Base-by-base conservation (phyloP, 192 early-diverging fungal genomes). In the Coemansia javaensis region DNA sequence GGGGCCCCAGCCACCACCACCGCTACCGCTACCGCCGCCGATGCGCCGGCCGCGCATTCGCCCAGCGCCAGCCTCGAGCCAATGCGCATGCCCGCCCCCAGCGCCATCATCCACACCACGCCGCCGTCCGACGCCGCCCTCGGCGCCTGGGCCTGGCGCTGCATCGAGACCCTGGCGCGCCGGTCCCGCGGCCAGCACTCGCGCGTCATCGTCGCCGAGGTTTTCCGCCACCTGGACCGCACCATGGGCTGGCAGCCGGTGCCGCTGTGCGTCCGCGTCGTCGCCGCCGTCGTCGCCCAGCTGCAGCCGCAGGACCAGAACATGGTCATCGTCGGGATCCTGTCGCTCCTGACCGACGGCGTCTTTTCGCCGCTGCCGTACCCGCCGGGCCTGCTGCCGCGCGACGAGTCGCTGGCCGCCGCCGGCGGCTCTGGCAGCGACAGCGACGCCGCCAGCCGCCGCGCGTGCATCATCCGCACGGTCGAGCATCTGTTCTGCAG, bases 321-420 rank as follows among this genome's bases (percentile, higher is more conserved):
- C 45, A 75, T 75, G 63, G 71, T 75, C 25, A 67, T 75, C 37
- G 59, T 75, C 40, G 64, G 67, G 27, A 64, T 49, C 3, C 49
- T 75, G 38, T 50, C 59, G 30, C 44, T 73, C 9, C 34, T 73
- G 38, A 61, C 71, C 28, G 53, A 63, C 39, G 55, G 53, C 27
- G 54, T 56, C 8, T 45, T 52, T 24, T 54, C 53, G 15, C 49
- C 50, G 38, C 56, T 48, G 18, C 50, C 54, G 17, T 56, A 47
- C 25, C 28, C 53, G 4, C 44, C 44, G 4, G 32, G 37, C 33
- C 10, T 47, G 15, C 17, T 33, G 15, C 18, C 15, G 9, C 13
- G 21, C 20, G 22, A 23, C 22, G 20, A 4, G 31, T 1, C 40
- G 20, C 30, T 7, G 28, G 9, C 42, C 15, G 15, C 17, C 9